Conservation (phyloP, 1,284 basidiomycete genomes). For the Entoloma clypeatum region DNA sequence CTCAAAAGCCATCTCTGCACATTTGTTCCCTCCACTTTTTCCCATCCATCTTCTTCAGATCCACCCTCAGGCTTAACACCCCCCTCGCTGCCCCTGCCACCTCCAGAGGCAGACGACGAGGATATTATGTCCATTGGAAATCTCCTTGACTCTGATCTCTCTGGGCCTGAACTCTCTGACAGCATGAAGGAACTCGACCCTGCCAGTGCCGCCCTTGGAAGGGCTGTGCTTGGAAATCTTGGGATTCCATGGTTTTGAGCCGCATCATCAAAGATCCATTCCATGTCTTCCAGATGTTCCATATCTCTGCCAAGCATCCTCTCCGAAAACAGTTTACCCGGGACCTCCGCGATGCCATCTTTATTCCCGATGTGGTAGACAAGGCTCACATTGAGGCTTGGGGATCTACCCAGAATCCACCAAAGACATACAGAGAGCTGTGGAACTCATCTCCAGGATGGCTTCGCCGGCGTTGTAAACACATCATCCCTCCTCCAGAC, state of each 20-base stretch:
- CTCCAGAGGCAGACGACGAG: no score
- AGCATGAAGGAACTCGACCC: background rate
- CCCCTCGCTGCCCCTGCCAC: no score
- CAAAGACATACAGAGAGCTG: constrained; percentile 21
- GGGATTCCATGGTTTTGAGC: constrained; percentile 12
- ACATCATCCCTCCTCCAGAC: constrained; percentile 27
- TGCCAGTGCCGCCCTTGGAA: background rate
- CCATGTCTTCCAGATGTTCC: constrained; percentile 28
- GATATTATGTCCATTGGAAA: no score
- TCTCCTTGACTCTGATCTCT: no score
- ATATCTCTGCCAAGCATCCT: constrained; percentile 25
- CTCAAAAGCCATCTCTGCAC: no score
- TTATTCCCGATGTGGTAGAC: constrained; percentile 25
- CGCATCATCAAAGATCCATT: constrained; percentile 25
- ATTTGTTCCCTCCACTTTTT: no score
- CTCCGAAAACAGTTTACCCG: constrained; percentile 21
- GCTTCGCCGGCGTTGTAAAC: constrained; percentile 21
- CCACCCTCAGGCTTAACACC: no score
- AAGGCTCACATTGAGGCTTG: constrained; percentile 18
- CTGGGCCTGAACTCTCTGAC: no score
- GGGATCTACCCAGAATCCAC: constrained; percentile 12
- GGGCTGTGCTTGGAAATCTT: no score
- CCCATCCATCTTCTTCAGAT: no score
- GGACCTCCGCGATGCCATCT: constrained; percentile 26
- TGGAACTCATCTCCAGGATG: constrained; percentile 17